Conservation (phyloP, 345 rosid species). For the Gossypium herbaceum region DNA sequence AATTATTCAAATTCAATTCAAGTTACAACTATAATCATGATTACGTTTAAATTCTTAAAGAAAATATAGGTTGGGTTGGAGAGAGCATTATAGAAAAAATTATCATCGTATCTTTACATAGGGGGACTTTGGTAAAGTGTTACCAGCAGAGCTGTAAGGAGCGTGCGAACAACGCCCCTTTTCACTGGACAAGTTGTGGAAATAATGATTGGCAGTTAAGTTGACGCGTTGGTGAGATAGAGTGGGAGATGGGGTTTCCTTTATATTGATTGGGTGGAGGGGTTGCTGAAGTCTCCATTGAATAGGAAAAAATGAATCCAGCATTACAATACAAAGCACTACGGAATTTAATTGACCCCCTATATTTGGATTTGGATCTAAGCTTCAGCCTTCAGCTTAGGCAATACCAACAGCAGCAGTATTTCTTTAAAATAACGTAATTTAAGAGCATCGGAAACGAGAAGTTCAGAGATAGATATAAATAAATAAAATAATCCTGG, state of each 20-base stretch:
- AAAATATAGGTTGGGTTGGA: too few relatives aligned
- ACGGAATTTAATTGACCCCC: slow-evolving; percentile 7
- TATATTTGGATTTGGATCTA: slow-evolving; percentile 13
- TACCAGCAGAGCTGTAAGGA: not conserved
- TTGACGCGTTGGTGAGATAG: not conserved
- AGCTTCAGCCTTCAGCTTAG: not conserved
- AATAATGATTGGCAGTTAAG: not conserved
- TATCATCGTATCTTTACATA: not conserved
- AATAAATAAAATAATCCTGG: not conserved
- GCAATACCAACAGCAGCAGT: not conserved
- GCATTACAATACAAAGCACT: not conserved
- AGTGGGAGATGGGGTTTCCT: not conserved
- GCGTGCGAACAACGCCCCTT: not conserved
- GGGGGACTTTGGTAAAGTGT: not conserved
- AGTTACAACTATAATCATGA: too few relatives aligned
- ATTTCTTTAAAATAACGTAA: not conserved
- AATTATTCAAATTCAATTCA: too few relatives aligned
- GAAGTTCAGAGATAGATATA: not conserved
- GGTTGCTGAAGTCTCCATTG: not conserved
- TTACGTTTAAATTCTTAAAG: too few relatives aligned
- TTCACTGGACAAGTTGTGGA: not conserved
- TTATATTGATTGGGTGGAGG: slow-evolving; percentile 14
- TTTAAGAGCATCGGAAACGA: slow-evolving; percentile 10
- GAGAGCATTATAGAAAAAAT: not conserved
- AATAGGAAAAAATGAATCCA: slow-evolving; percentile 1